Base-by-base conservation (phyloP, 2,329 filamentous ascomycete species). In the Penicillium psychrosexuale region DNA sequence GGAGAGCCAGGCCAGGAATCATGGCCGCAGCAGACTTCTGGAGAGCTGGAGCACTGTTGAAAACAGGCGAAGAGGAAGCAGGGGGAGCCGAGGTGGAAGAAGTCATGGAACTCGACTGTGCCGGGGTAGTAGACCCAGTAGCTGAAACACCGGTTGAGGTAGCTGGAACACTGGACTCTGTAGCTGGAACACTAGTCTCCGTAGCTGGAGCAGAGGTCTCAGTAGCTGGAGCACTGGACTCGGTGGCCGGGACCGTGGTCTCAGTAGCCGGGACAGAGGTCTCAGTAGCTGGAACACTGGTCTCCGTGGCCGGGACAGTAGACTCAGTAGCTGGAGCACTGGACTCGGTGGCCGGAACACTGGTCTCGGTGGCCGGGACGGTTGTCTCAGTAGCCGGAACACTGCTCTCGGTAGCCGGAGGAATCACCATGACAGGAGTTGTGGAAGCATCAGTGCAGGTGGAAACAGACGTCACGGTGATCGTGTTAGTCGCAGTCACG, bases 401-500 rank as follows among this genome's bases (percentile, higher is more conserved):
- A 24, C 3, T 24, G 22, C 3, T 24, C 22, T 24, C 22, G 5
- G 22, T 45, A 22, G 24, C 39, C 0, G 49, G 22, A 19, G 55
- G 48, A 30, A 43, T 45, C 37, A 47, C 51, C 13, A 17, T 47
- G 12, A 38, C 37, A 34, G 38, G 42, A 38, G 48, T 38, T 22
- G 42, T 45, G 28, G 44, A 12, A 27, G 28, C 22, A 17, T 19
- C 22, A 7, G 48, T 61, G 55, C 60, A 64, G 28, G 62, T 64
- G 36, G 59, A 60, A 2, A 64, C 58, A 28, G 61, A 61, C n/a
- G 66, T 68, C 19, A 61, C 48, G 13, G 58, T 65, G 38, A 64
- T 37, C 8, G 65, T 65, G 36, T 53, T 63, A 5, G 65, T 66
- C n/a, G 58, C 48, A 27, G 66, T 68, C 36, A 65, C 55, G 2